A percentile compares a stretch with the other conserved stretches of the same genome.
Conservation (phyloP, 2,329 filamentous ascomycete genomes). For the Zelopaecilomyces penicillatus region DNA sequence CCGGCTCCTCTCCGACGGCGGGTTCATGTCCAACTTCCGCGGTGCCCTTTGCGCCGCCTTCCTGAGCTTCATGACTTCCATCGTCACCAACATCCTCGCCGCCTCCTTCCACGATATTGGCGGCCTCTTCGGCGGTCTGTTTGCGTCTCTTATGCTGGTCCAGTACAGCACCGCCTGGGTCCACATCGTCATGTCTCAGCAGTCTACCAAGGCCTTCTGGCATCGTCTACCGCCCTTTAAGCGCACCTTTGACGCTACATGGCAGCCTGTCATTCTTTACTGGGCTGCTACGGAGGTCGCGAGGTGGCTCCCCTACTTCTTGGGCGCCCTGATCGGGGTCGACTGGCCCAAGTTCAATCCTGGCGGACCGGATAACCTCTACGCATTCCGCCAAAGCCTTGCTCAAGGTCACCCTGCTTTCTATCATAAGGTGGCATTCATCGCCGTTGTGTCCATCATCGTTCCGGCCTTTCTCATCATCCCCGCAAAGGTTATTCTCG, state of each 20-base stretch:
- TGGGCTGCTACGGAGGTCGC: constrained; percentile 49
- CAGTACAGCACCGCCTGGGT: constrained; percentile 73
- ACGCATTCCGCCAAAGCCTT: constrained; percentile 25
- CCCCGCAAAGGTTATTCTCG: constrained; percentile 66
- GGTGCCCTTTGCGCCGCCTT: constrained; percentile 48
- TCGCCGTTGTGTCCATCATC: constrained; percentile 38
- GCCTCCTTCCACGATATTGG: neutral
- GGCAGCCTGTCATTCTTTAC: constrained; percentile 55
- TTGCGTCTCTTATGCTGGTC: constrained; percentile 53
- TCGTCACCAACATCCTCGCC: constrained; percentile 36
- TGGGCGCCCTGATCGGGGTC: constrained; percentile 38
- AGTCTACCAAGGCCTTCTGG: constrained; percentile 55
- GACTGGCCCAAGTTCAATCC: constrained; percentile 27
- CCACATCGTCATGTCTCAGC: constrained; percentile 72
- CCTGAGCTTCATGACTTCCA: constrained; percentile 23
- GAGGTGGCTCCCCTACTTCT: constrained; percentile 35
- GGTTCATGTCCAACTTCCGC: constrained; percentile 60
- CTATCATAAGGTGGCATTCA: constrained; percentile 34
- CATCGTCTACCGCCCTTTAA: constrained; percentile 59
- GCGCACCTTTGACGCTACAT: constrained; percentile 59
- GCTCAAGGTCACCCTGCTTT: constrained; percentile 21
- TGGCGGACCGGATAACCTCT: constrained; percentile 22
- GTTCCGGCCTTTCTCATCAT: constrained; percentile 58
- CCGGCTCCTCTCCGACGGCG: constrained; percentile 53
- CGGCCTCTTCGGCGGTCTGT: constrained; percentile 28